Evolutionary conservation across 345 rosid species (phyloP).

Genomic region (Populus ilicifolia): DNA sequence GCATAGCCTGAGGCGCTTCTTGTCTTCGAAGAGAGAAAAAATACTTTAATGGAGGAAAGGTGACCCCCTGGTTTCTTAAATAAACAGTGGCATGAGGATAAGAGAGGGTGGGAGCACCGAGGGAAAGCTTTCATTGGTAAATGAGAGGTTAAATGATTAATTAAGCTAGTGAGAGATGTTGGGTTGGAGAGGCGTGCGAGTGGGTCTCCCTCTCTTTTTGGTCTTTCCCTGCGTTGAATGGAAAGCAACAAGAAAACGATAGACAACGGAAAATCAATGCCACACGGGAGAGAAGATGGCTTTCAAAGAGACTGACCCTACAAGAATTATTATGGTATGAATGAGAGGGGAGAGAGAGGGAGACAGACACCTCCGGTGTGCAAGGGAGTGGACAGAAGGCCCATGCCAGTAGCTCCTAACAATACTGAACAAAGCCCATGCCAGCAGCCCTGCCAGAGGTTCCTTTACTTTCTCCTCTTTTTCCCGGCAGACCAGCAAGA

Average conservation of each 20-base stretch:
- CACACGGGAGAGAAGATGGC: slow-evolving; percentile 31
- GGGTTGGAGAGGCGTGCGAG: slow-evolving; percentile 7
- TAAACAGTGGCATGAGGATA: too few species aligned
- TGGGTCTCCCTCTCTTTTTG: slow-evolving; percentile 25
- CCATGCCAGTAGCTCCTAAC: not conserved
- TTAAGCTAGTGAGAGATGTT: not conserved
- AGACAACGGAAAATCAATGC: slow-evolving; percentile 29
- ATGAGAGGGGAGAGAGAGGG: not conserved
- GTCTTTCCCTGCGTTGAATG: slow-evolving; percentile 12
- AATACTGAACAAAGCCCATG: not conserved
- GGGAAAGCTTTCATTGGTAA: not conserved
- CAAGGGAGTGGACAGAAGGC: not conserved
- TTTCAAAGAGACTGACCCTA: slow-evolving; percentile 5
- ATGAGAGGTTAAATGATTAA: not conserved
- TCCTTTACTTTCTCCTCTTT: too few species aligned
- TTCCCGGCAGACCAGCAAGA: too few species aligned
- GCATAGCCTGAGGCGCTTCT: too few species aligned
- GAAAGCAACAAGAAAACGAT: slow-evolving; percentile 11
- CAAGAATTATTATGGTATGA: slow-evolving; percentile 25
- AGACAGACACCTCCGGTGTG: not conserved
- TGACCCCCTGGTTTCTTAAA: too few species aligned
- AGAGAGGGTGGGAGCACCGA: too few species aligned
- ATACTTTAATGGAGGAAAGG: too few species aligned
- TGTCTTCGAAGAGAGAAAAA: too few species aligned
- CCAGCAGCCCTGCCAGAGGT: too few species aligned